These are phyloP conservation scores for Fusarium mundagurra DNA, from an alignment of 2,329 filamentous ascomycete genomes.

Conservation along the genomic window DNA sequence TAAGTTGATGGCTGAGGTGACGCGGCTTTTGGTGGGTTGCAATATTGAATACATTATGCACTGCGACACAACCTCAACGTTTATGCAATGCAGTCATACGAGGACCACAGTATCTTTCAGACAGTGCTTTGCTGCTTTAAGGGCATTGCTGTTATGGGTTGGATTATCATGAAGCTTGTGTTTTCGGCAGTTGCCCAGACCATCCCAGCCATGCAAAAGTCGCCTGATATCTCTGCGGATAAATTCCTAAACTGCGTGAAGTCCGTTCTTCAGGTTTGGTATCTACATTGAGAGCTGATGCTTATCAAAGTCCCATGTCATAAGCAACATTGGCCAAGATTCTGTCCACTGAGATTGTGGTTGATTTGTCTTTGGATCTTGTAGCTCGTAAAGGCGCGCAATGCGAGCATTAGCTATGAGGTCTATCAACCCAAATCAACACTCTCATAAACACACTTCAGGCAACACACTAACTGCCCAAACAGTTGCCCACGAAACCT, in stretches of 20 bases:
- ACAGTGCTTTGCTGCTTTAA: neutral
- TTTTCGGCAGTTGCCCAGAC: neutral
- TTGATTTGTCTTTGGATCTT: neutral
- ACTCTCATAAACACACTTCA: neutral
- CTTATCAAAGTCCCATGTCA: neutral
- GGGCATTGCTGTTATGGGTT: accelerated
- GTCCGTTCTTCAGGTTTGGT: neutral
- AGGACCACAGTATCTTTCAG: neutral
- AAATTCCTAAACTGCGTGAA: neutral
- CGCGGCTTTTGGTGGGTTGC: neutral
- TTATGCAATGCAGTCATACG: neutral
- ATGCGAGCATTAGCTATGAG: no score
- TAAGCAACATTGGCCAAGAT: neutral
- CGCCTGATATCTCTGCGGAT: accelerated
- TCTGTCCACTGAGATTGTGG: neutral
- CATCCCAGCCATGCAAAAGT: neutral
- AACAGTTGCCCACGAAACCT: accelerated
- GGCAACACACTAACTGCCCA: neutral
- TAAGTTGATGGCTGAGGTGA: neutral
- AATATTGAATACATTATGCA: neutral
- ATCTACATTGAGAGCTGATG: neutral
- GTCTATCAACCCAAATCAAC: no score
- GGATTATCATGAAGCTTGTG: neutral
- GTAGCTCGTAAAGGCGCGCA: accelerated
- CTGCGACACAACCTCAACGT: neutral